phyloP scores from a whole-genome alignment of 208 protist species.

The Leishmania braziliensis region DNA sequence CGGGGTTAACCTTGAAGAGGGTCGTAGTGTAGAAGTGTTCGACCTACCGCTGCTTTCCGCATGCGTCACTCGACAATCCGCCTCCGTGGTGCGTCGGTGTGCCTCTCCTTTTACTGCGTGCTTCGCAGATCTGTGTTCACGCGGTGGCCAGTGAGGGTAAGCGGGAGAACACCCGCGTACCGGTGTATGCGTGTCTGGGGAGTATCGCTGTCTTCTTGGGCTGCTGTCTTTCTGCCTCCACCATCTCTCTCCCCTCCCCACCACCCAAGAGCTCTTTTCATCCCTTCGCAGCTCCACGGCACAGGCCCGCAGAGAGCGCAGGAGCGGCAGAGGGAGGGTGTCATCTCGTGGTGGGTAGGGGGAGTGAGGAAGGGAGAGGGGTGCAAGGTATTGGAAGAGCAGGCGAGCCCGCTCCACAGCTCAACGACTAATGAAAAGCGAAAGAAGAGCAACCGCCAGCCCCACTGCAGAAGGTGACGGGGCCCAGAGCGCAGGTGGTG shows the following conservation, averaged over 20 bases:
- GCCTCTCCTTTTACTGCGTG: too few species aligned
- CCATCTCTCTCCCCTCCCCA: background rate
- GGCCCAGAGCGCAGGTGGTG: too few species aligned
- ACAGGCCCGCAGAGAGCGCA: background rate
- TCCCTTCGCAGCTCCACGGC: background rate
- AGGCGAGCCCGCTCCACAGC: background rate
- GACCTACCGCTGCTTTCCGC: background rate
- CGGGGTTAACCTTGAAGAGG: background rate
- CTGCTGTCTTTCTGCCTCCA: background rate
- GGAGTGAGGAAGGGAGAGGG: background rate
- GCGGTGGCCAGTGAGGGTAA: too few species aligned
- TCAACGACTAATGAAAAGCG: background rate
- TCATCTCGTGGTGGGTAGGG: background rate
- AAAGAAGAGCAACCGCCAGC: background rate
- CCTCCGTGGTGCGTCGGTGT: too few species aligned
- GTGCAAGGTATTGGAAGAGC: too few species aligned
- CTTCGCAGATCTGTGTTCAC: too few species aligned
- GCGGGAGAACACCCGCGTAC: too few species aligned
- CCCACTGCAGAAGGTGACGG: conserved; percentile 1
- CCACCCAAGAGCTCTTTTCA: background rate
- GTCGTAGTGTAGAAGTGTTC: background rate
- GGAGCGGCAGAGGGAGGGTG: background rate
- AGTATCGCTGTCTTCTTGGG: background rate
- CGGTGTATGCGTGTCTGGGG: background rate
- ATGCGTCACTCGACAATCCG: too few species aligned